Conservation (phyloP, 176 grass and related monocot genomes). For the Oryza rufipogon region DNA sequence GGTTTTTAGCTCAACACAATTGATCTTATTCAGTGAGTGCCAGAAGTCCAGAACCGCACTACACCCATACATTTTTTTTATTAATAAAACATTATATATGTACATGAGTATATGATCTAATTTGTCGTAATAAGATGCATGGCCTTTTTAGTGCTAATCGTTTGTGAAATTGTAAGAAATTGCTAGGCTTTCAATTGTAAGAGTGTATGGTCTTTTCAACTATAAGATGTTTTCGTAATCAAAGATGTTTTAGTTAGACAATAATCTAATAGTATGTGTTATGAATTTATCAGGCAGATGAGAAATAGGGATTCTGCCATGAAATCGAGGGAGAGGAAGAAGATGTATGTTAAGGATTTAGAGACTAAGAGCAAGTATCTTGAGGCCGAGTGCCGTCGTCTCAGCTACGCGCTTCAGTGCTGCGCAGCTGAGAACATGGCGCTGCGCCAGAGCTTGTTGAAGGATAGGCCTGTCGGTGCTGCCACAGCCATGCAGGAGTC, state of each 20-base stretch:
- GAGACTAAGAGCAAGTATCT: slow-evolving; percentile 84
- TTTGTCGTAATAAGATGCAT: not conserved
- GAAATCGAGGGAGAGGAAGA: slow-evolving; percentile 97
- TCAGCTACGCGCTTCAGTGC: slow-evolving; percentile 82
- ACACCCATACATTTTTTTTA: too few relatives aligned
- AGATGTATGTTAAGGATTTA: slow-evolving; percentile 77
- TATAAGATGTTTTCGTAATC: not conserved
- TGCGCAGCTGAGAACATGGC: slow-evolving; percentile 79
- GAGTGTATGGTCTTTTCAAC: not conserved
- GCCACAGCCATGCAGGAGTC: slow-evolving; percentile 84
- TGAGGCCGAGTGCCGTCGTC: slow-evolving; percentile 75
- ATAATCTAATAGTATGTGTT: not conserved
- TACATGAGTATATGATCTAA: not conserved
- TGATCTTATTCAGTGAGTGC: not conserved
- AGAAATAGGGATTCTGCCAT: slow-evolving; percentile 94
- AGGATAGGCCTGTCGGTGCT: slow-evolving; percentile 68
- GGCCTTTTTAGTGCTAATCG: not conserved
- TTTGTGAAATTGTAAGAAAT: not conserved
- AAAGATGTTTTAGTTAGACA: not conserved
- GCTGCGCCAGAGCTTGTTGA: slow-evolving; percentile 71
- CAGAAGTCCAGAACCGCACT: not conserved
- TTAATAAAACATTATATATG: too few relatives aligned
- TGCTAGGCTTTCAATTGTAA: not conserved
- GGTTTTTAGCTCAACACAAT: not conserved
- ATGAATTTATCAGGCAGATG: slow-evolving; percentile 65